These are phyloP conservation scores for Dactylorhiza incarnata DNA, from an alignment of 106 monocot genomes.

Conservation along the genomic window DNA sequence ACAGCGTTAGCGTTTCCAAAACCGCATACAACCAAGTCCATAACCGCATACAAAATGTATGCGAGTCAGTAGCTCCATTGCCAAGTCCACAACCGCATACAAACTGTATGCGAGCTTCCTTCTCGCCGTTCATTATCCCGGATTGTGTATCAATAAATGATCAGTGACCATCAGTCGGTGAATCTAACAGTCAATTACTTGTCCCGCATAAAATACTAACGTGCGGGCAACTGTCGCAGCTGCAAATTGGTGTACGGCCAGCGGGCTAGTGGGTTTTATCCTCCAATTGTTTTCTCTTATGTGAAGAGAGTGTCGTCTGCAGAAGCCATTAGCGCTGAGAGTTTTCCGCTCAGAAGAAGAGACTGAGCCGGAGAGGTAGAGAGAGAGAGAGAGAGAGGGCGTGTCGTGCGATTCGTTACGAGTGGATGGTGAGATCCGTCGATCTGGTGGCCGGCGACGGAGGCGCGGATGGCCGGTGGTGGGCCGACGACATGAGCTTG, in stretches of 20 bases:
- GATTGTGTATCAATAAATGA: neutral
- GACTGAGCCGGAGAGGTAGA: neutral
- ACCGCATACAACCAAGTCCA: too few relatives aligned
- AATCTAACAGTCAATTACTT: neutral
- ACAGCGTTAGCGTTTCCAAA: too few relatives aligned
- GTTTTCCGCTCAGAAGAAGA: neutral
- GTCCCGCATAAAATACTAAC: neutral
- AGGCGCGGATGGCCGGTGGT: constrained; percentile 1
- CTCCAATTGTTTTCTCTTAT: neutral
- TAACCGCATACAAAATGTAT: too few relatives aligned
- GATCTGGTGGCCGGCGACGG: neutral
- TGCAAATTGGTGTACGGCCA: neutral
- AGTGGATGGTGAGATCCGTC: constrained; percentile 1
- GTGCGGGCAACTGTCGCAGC: neutral
- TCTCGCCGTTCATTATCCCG: constrained; percentile 1
- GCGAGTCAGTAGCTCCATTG: too few relatives aligned
- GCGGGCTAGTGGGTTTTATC: neutral
- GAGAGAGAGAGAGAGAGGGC: constrained; percentile 2
- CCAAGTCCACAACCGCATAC: neutral
- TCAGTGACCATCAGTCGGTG: neutral
- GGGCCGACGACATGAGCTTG: constrained; percentile 19
- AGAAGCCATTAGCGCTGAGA: neutral
- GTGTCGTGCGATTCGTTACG: neutral
- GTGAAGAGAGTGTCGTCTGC: neutral
- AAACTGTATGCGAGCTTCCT: neutral